A percentile compares a stretch with the other conserved stretches of the same genome.
Evolutionary conservation across 768 basidiomycete genomes (phyloP).

Genomic region (Phanerochaete carnosa): DNA sequence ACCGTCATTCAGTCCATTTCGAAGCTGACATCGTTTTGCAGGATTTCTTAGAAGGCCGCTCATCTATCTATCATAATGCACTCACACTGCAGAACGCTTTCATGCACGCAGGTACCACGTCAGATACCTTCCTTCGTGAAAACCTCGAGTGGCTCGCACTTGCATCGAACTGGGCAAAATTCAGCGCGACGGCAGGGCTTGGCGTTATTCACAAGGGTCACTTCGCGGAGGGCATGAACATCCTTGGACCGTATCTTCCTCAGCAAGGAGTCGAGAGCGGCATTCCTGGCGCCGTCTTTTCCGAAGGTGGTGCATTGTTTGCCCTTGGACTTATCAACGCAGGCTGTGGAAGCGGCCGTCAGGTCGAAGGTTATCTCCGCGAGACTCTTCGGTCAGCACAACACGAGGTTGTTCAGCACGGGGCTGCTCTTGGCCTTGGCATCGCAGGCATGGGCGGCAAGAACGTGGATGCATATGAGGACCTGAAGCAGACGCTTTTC

Average conservation of each 20-base stretch:
- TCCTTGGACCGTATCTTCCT: slow-evolving; percentile 93
- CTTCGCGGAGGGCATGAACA: slow-evolving; percentile 87
- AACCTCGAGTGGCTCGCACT: slow-evolving; percentile 96
- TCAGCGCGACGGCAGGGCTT: slow-evolving; percentile 93
- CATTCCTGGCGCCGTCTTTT: slow-evolving; percentile 78
- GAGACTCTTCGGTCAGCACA: slow-evolving; percentile 73
- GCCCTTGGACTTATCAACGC: slow-evolving; percentile 94
- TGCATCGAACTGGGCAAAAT: slow-evolving; percentile 98
- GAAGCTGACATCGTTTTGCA: slow-evolving; percentile 24
- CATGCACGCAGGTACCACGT: slow-evolving; percentile 97
- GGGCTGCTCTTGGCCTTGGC: slow-evolving; percentile 95
- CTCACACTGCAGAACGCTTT: slow-evolving; percentile 96
- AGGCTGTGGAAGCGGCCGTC: slow-evolving; percentile 70
- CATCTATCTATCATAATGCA: slow-evolving; percentile 96
- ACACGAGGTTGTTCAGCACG: slow-evolving; percentile 92
- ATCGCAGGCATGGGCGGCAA: slow-evolving; percentile 93
- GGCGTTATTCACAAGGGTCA: slow-evolving; percentile 98
- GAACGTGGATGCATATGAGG: slow-evolving; percentile 87
- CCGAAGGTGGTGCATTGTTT: slow-evolving; percentile 94
- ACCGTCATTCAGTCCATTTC: not conserved
- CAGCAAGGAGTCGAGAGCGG: slow-evolving; percentile 68
- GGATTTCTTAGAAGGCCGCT: slow-evolving; percentile 90
- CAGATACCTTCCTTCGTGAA: slow-evolving; percentile 89
- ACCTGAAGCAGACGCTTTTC: slow-evolving; percentile 85
- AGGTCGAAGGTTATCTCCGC: slow-evolving; percentile 73